phyloP scores from a whole-genome alignment of 202 grass and related monocot species.

The Musa balbisiana region DNA sequence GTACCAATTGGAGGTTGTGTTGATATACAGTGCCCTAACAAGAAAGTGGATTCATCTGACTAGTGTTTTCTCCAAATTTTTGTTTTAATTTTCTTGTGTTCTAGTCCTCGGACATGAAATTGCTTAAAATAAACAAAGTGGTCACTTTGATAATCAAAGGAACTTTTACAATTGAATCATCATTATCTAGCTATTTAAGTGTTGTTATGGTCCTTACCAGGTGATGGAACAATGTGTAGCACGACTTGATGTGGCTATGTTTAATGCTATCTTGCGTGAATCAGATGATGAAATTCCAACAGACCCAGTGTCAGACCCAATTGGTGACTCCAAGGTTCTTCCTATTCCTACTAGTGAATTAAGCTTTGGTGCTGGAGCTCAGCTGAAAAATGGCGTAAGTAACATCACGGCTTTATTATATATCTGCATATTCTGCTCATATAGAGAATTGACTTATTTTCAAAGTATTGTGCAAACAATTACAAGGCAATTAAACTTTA shows the following conservation, averaged over 20 bases:
- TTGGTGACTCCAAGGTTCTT: conserved; percentile 64
- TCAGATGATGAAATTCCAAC: conserved; percentile 77
- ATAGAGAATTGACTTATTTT: background rate
- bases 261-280: conserved; percentile 93
- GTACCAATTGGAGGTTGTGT: too few species aligned
- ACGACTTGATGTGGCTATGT: conserved; percentile 88
- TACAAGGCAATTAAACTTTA: background rate
- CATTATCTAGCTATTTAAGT: background rate
- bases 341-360: conserved; percentile 63
- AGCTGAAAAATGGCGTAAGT: conserved; percentile 86
- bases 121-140: background rate
- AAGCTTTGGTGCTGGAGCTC: conserved; percentile 89
- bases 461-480: background rate
- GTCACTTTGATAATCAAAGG: too few species aligned
- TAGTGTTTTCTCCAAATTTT: background rate
- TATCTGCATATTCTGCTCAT: background rate
- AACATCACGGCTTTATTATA: background rate
- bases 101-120: background rate
- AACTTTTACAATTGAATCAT: background rate
- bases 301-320: conserved; percentile 85
- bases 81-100: background rate
- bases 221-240: conserved; percentile 87
- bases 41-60: too few species aligned
- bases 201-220: conserved; percentile 40
- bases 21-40: too few species aligned